phyloP scores from a whole-genome alignment of 1,284 basidiomycete genomes.

The Ustilago cynodontis region DNA sequence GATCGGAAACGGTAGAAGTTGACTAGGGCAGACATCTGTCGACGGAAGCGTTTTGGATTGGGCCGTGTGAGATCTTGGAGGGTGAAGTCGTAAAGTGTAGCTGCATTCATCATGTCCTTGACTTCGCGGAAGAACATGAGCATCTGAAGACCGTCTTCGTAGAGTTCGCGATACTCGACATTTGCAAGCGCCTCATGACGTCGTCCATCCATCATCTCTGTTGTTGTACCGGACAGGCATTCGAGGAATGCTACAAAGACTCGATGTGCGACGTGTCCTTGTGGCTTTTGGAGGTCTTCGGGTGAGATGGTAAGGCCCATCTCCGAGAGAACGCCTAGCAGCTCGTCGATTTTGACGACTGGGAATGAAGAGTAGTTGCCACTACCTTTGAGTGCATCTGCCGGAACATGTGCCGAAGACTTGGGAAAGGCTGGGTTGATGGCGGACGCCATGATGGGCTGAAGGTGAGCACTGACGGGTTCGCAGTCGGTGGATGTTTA shows the following conservation, averaged over 20 bases:
- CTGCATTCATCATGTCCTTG: constrained; percentile 65
- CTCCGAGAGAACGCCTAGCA: constrained; percentile 60
- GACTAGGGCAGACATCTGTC: constrained; percentile 66
- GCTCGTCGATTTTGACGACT: constrained; percentile 58
- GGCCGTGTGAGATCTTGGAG: constrained; percentile 66
- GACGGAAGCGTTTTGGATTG: constrained; percentile 64
- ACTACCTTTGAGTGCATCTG: constrained; percentile 43
- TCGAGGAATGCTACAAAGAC: constrained; percentile 64
- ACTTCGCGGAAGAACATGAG: constrained; percentile 65
- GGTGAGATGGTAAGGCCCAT: constrained; percentile 56
- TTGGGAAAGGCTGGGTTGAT: constrained; percentile 38
- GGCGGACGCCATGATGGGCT: constrained; percentile 36
- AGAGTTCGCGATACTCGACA: constrained; percentile 58
- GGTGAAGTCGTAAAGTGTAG: constrained; percentile 65
- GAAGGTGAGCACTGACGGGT: not conserved
- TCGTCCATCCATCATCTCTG: constrained; percentile 59
- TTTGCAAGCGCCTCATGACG: constrained; percentile 41
- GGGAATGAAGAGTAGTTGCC: constrained; percentile 66
- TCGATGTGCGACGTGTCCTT: constrained; percentile 52
- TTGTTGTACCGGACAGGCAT: constrained; percentile 56
- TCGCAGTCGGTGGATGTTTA: not conserved
- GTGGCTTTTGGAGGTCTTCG: constrained; percentile 61
- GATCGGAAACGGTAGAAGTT: constrained; percentile 68
- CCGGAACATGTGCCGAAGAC: constrained; percentile 45
- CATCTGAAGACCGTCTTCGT: constrained; percentile 60